Conservation (phyloP, 768 basidiomycete species). For the Phanerochaete carnosa region DNA sequence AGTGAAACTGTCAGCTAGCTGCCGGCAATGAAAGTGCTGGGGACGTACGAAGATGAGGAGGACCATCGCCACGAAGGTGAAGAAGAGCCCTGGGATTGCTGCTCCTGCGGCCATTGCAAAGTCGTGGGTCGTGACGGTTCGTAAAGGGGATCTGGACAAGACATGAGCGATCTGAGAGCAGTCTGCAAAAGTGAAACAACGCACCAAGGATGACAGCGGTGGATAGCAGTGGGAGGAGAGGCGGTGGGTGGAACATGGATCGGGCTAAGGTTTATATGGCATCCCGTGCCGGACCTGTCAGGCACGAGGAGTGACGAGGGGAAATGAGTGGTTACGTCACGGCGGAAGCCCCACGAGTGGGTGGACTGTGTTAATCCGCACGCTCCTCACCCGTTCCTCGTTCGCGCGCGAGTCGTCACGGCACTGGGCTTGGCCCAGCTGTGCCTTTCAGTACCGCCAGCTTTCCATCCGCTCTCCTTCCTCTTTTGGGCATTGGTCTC, state of each 20-base stretch:
- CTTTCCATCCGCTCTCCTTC: too few relatives aligned
- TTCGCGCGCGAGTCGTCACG: not conserved
- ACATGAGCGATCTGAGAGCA: not conserved
- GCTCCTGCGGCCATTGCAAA: slow-evolving; percentile 47
- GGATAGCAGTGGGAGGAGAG: not conserved
- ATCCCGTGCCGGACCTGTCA: not conserved
- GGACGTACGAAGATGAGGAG: slow-evolving; percentile 64
- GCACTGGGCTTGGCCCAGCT: too few relatives aligned
- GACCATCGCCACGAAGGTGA: slow-evolving; percentile 68
- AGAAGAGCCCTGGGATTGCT: slow-evolving; percentile 67
- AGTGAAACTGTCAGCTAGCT: slow-evolving; percentile 1
- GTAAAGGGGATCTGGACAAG: not conserved
- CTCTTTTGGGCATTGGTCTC: too few relatives aligned
- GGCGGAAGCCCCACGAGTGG: not conserved
- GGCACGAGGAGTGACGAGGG: slow-evolving; percentile 1
- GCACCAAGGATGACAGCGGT: not conserved
- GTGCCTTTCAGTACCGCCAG: too few relatives aligned
- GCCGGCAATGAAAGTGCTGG: not conserved
- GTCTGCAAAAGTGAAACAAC: not conserved
- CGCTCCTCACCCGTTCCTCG: not conserved
- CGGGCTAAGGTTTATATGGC: not conserved
- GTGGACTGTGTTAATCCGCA: not conserved
- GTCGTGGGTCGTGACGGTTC: slow-evolving; percentile 10
- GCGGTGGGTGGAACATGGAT: not conserved
- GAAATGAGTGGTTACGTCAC: slow-evolving; percentile 1